Evolutionary conservation across 164 flowering plant species (phyloP).

Genomic region (Umbilicus rupestris): DNA sequence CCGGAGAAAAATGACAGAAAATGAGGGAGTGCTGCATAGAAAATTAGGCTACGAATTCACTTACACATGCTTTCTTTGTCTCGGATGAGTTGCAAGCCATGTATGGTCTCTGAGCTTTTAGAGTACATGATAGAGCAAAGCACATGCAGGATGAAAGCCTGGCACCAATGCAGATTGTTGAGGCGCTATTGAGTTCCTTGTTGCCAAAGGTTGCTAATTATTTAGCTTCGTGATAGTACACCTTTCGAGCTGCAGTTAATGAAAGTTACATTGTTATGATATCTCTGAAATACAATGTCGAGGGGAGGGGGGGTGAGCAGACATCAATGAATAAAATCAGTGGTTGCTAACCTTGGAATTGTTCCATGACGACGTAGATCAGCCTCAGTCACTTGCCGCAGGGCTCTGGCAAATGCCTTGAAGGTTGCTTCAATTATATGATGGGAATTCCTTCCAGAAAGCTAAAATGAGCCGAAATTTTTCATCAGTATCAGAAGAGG

Average conservation of each 20-base stretch:
- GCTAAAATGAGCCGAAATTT: constrained; percentile 33
- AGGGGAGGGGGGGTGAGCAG: not conserved
- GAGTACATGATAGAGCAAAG: too few species aligned
- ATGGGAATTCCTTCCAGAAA: constrained; percentile 94
- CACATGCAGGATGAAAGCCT: too few species aligned
- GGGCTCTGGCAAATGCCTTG: constrained; percentile 99
- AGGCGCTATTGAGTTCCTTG: not conserved
- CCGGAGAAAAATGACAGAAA: too few species aligned
- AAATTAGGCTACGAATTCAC: not conserved
- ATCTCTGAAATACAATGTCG: not conserved
- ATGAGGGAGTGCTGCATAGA: too few species aligned
- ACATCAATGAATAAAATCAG: not conserved
- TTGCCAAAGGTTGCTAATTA: not conserved
- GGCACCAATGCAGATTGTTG: not conserved
- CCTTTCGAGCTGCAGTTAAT: constrained; percentile 69
- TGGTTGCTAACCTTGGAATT: constrained; percentile 61
- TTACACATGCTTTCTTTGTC: not conserved
- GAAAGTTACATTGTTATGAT: not conserved
- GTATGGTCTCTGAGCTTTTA: too few species aligned
- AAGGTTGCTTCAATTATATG: constrained; percentile 98
- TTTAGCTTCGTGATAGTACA: constrained; percentile 59
- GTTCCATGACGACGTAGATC: constrained; percentile 75
- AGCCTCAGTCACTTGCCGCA: constrained; percentile 86
- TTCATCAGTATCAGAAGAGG: not conserved
- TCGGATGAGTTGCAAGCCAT: not conserved